phyloP scores from a whole-genome alignment of 352 stramenopile species.

The Globisporangium camurandrum region DNA sequence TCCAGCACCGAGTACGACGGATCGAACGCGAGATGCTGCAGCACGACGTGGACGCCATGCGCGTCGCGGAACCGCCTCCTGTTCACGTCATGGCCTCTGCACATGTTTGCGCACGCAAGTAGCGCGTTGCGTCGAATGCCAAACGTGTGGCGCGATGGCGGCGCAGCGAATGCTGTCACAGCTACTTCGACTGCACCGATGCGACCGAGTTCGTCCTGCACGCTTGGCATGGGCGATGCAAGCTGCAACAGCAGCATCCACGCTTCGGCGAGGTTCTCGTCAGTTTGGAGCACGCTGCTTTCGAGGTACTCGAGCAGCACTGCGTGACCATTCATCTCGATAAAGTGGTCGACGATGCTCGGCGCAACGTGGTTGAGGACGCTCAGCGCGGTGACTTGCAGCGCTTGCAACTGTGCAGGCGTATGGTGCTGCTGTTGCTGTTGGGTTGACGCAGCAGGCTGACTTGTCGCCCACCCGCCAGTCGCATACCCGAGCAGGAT shows the following conservation, averaged over 20 bases:
- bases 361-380: constrained; percentile 48
- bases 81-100: constrained; percentile 41
- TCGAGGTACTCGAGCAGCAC: constrained; percentile 47
- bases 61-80: constrained; percentile 34
- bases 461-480: constrained; percentile 2
- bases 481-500: constrained; percentile 52
- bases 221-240: constrained; percentile 15
- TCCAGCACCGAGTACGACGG: constrained; percentile 49
- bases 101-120: constrained; percentile 46
- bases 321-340: constrained; percentile 40
- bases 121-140: constrained; percentile 58
- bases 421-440: constrained; percentile 40
- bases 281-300: constrained; percentile 17
- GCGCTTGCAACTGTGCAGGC: constrained; percentile 30
- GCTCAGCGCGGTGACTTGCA: constrained; percentile 50
- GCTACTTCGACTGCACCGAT: constrained; percentile 41
- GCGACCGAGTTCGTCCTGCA: constrained; percentile 41
- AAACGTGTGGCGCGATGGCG: constrained; percentile 45
- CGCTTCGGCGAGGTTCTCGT: constrained; percentile 30
- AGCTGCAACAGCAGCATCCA: constrained; percentile 58
- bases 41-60: constrained; percentile 37
- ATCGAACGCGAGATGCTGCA: constrained; percentile 40
- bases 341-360: constrained; percentile 48
- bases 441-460: too few species aligned
- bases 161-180: constrained; percentile 37